Evolutionary conservation across 345 rosid genomes (phyloP).

Genomic region (Syzygium aqueum): DNA sequence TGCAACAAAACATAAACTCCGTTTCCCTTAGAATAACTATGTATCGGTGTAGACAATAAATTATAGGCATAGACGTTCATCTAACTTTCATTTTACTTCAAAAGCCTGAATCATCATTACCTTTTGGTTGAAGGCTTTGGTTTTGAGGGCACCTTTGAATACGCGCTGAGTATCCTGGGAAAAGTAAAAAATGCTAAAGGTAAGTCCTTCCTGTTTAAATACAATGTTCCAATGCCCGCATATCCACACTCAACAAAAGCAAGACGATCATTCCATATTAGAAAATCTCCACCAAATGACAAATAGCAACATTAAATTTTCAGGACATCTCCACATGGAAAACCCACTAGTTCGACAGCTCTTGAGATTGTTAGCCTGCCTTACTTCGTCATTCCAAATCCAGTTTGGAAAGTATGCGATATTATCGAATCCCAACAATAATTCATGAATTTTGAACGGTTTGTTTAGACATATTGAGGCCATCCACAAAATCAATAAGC

Average conservation of each 20-base stretch:
- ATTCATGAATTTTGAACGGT: not conserved
- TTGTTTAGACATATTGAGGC: not conserved
- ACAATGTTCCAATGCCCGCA: not conserved
- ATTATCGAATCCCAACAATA: not conserved
- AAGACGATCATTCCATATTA: not conserved
- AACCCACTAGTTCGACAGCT: not conserved
- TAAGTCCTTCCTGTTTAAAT: not conserved
- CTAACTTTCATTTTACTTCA: not conserved
- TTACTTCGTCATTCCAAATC: not conserved
- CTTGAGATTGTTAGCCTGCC: not conserved
- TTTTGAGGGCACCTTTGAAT: slow-evolving; percentile 52
- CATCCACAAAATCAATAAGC: not conserved
- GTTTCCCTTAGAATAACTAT: not conserved
- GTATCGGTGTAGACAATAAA: not conserved
- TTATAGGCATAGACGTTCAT: not conserved
- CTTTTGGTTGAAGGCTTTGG: slow-evolving; percentile 39
- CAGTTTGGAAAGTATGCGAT: not conserved
- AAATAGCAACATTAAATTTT: not conserved
- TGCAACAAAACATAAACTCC: not conserved
- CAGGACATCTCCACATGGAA: not conserved
- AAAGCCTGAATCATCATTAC: slow-evolving; percentile 13
- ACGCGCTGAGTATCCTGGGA: slow-evolving; percentile 50
- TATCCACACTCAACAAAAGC: not conserved
- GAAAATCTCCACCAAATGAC: not conserved
- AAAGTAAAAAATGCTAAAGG: not conserved